Evolutionary conservation across 345 rosid species (phyloP).

Genomic region (Eucalyptus paniculata): DNA sequence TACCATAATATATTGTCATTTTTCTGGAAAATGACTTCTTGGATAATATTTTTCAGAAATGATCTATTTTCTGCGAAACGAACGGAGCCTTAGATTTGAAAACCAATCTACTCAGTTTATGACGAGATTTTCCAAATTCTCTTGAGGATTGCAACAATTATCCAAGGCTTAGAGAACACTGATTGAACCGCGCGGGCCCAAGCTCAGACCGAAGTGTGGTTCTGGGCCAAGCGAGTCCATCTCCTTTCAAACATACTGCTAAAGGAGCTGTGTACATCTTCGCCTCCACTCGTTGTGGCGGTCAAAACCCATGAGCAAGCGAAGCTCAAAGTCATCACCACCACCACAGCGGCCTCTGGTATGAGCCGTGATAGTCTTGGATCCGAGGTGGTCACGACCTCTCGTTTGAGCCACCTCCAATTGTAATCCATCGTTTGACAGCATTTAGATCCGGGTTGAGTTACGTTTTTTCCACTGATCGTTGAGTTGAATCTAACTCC

Average conservation of each 20-base stretch:
- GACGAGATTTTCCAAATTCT: neutral
- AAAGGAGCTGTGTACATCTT: neutral
- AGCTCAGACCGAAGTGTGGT: neutral
- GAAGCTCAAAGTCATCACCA: neutral
- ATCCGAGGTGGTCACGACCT: rapidly evolving
- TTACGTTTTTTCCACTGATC: neutral
- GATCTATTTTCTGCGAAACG: rapidly evolving
- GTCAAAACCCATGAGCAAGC: neutral
- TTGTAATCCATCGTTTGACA: neutral
- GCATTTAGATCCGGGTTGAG: neutral
- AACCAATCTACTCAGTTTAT: neutral
- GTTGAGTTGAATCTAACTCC: neutral
- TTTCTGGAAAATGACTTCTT: too few relatives aligned
- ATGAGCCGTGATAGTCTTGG: neutral
- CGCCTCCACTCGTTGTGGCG: neutral
- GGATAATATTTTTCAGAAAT: too few relatives aligned
- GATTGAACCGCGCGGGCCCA: neutral
- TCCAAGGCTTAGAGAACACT: neutral
- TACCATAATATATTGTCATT: too few relatives aligned
- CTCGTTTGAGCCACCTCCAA: neutral
- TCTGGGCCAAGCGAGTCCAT: neutral
- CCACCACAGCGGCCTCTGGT: neutral
- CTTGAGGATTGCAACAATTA: neutral
- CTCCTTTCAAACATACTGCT: neutral
- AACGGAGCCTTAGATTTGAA: neutral